Conservation (phyloP, 2,329 filamentous ascomycete species). For the Pseudogymnoascus sp. region DNA sequence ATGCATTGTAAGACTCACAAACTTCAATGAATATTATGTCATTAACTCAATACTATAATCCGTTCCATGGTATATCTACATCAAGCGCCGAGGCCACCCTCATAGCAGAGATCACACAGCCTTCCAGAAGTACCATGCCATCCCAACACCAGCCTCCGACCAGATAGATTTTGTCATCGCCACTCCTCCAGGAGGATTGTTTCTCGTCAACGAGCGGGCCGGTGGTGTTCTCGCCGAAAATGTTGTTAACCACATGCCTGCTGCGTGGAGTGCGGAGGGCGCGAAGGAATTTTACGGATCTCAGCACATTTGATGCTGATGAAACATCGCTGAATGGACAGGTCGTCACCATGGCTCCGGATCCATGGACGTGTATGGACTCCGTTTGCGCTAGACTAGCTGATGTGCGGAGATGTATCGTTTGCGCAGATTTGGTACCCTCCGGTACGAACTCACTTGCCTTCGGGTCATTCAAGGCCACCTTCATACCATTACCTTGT, state of each 20-base stretch:
- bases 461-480: slow-evolving; percentile 19
- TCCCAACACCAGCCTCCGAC: slow-evolving; percentile 59
- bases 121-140: slow-evolving; percentile 56
- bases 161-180: slow-evolving; percentile 47
- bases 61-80: slow-evolving; percentile 37
- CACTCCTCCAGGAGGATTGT: slow-evolving; percentile 42
- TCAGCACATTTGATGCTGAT: slow-evolving; percentile 33
- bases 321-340: slow-evolving; percentile 36
- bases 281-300: slow-evolving; percentile 43
- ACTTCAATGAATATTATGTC: background rate
- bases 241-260: slow-evolving; percentile 39
- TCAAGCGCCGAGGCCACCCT: slow-evolving; percentile 46
- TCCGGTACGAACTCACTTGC: slow-evolving; percentile 12
- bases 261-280: slow-evolving; percentile 46
- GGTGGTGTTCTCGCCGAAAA: slow-evolving; percentile 31
- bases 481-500: slow-evolving; percentile 30
- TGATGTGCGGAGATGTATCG: slow-evolving; percentile 18
- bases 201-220: slow-evolving; percentile 15
- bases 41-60: background rate
- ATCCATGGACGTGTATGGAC: slow-evolving; percentile 45
- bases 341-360: slow-evolving; percentile 47
- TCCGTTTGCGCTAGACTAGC: slow-evolving; percentile 30
- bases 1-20: background rate
- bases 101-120: slow-evolving; percentile 54
- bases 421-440: slow-evolving; percentile 21